Base-by-base conservation (phyloP, 2,329 filamentous ascomycete species). In the Fusarium caatingaense region DNA sequence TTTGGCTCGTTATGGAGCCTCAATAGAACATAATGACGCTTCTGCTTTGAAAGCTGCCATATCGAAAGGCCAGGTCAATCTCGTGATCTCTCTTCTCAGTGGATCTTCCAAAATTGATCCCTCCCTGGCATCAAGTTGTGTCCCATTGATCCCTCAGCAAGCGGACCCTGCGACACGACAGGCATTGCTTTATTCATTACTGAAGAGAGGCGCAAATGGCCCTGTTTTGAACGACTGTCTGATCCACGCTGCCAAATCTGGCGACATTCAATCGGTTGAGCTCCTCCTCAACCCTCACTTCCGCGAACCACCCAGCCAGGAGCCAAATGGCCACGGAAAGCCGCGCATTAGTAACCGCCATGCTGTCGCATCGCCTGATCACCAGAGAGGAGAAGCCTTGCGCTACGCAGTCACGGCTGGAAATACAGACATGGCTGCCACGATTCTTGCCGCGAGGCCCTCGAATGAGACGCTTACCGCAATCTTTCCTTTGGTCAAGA, bases 11-110 rank as follows among this genome's bases (percentile, higher is more conserved):
- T 84, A 88, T 57, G 86, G 86, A 10, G 86, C 86, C 1, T 87
- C 87, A 0, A 79, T 88, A 30, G 86, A 88, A 67, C 85, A 85
- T 60, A 82, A 87, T 41, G 82, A 86, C 49, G 86, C 83, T 1
- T 76, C 80, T 9, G 83, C 83, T 3, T 60, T 89, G 6, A 83
- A 84, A n/a, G 80, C 79, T 25, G 84, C 85, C 5, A 82, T 89
- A 37, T 71, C 72, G 5, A 76, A 74, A 20, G 83, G 83, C 1
- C 83, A 86, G 20, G 69, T 83, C 7, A 82, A 82, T 30, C 76
- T 89, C 1, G 82, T 85, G 0, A 78, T 81, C 23, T 79, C 84
- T 4, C 76, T 89, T 23, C 75, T 89, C 2, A 79, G 72, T 34
- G 83, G 84, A 8, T 78, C 74, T n/a, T 80, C 83, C 1, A 75